Evolutionary conservation across 1,139 yeast species (phyloP), one percentile per base, ranked within the genome.

Genomic region (Geotrichum aggregatum): DNA sequence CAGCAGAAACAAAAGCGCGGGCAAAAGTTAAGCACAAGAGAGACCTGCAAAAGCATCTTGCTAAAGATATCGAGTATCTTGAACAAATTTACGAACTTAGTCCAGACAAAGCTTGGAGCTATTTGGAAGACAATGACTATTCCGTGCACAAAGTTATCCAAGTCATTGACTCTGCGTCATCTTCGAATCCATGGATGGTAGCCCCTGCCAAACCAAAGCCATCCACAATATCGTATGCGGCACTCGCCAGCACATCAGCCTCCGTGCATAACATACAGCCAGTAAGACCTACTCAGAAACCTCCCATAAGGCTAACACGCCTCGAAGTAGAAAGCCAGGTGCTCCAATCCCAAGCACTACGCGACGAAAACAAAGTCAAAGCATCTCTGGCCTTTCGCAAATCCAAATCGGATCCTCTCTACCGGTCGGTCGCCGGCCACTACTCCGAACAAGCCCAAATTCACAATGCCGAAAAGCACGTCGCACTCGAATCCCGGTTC

Each of bases 401-500:
- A 46, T 54, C 61, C 33, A 56, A 55, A 30, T 59, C 66, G 5
- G 58, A 63, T 35, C 66, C 63, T 7, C 56, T 63, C 34, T 59
- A 56, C 35, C 57, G 64, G 14, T 58, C 60, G 35, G 66, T 65
- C 3, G 64, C 63, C 1, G 61, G 65, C 10, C 56, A 61, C 34
- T 64, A 63, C 44, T 57, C 65, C 10, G 52, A 55, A 26, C 53
- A 54, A 28, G 65, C 66, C 4, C 50, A 52, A 18, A 54, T 52
- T n/a, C 56, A 58, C 41, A 50, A 53, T 6, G 51, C 45, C 5
- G 45, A 51, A 11, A 56, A 54, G 33, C 55, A 49, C 18, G 53
- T 46, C 1, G 54, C 57, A 1, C 40, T 55, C 36, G 56, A 58
- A 28, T 45, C 56, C 4, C 50, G 56, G 31, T 56, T 56, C 39